Base-by-base conservation (phyloP, 768 basidiomycete genomes). In the Rhodosporidiobolus odoratus region DNA sequence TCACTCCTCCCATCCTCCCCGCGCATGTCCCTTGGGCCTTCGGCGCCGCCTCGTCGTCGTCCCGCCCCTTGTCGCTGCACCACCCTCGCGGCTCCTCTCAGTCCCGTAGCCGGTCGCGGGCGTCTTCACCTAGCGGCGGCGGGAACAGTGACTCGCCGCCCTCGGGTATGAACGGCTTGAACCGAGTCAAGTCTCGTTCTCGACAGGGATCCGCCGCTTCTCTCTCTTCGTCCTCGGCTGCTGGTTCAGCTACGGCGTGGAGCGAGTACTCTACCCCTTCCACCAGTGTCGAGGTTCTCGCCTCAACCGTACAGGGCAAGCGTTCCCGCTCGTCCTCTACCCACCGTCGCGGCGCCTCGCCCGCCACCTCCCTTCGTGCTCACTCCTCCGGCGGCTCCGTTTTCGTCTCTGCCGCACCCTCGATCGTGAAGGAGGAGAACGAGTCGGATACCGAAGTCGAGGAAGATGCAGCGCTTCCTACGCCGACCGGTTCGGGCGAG, bases 191-290 rank as follows among this genome's bases (percentile, higher is more conserved):
- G n/a, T n/a, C 57, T 19, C 66, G 71, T 32, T 65, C 66, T 2
- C 63, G 71, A 9, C 64, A 64, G 7, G 63, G 67, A 7, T 57
- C 50, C 32, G 59, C 62, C 23, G 48, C 62, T 1, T 65, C 66
- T 30, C 21, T 50, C 25, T 50, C 66, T 10, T 71, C 63, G 3
- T 41, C 62, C 38, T 45, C 56, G 17, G 25, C 58, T 27, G 41
- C 54, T 1, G 47, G n/a, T 5, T 6, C 9, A 5, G 9, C 52
- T 6, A 9, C 27, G 4, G 52, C 52, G 9, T 30, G 10, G 5
- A 45, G 41, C n/a, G 53, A 35, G 25, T 67, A 63, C 45, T 64
- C 71, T 15, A 65, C 71, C 13, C 71, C 71, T 12, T 61, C 66
- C 25, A 71, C 69, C 7, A 62, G 60, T 4, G 60, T 71, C 40